phyloP scores from a whole-genome alignment of 2,329 filamentous ascomycete genomes.

The Paraphaeosphaeria minitans region DNA sequence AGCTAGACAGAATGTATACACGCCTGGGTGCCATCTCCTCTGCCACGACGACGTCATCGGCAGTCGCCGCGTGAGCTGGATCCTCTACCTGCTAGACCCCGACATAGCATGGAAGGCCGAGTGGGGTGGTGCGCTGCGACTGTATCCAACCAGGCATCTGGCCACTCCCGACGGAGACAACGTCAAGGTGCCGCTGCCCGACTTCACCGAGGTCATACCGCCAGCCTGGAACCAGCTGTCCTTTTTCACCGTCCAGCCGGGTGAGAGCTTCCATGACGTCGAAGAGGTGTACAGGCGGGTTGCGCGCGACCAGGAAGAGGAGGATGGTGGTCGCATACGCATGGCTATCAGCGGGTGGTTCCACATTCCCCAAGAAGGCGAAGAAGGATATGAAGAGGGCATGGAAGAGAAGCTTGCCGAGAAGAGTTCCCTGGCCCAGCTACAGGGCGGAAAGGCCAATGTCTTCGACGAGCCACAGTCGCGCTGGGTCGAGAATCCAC shows the following conservation, averaged over 20 bases:
- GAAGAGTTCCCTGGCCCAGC: conserved; percentile 88
- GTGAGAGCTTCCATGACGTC: conserved; percentile 98
- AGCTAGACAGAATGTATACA: conserved; percentile 76
- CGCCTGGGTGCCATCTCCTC: conserved; percentile 89
- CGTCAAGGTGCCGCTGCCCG: conserved; percentile 79
- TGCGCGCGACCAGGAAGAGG: conserved; percentile 64
- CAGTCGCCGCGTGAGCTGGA: conserved; percentile 94
- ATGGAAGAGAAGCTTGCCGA: conserved; percentile 86
- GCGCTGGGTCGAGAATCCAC: conserved; percentile 55
- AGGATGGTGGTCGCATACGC: conserved; percentile 76
- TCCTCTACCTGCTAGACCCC: conserved; percentile 92
- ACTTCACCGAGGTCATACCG: conserved; percentile 81
- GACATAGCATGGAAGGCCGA: conserved; percentile 86
- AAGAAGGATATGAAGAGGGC: conserved; percentile 87
- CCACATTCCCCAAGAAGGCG: conserved; percentile 93
- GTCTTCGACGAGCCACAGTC: conserved; percentile 82
- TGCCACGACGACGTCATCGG: conserved; percentile 99
- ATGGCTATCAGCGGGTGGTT: conserved; percentile 99
- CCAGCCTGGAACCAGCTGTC: conserved; percentile 97
- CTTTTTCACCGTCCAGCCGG: conserved; percentile 97
- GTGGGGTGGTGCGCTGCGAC: conserved; percentile 89
- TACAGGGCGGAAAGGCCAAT: conserved; percentile 83
- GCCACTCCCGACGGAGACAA: conserved; percentile 72
- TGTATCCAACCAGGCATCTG: conserved; percentile 74
- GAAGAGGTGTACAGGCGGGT: conserved; percentile 87